Conservation (phyloP, 345 rosid genomes). For the Aegle marmelos region DNA sequence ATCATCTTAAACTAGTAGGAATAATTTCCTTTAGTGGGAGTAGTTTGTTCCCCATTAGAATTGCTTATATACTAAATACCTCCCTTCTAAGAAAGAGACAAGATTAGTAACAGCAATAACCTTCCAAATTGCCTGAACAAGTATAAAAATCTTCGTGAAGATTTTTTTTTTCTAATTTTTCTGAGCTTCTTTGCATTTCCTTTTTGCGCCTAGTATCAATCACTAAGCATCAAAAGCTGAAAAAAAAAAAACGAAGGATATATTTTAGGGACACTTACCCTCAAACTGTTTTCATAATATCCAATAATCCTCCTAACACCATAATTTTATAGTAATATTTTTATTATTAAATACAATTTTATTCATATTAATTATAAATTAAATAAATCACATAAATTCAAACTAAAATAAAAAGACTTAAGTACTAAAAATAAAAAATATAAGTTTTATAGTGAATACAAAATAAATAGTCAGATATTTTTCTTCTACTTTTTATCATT, state of each 20-base stretch:
- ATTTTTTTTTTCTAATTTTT: neutral
- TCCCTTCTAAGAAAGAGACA: neutral
- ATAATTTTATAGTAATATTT: too few species aligned
- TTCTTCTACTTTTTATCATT: too few species aligned
- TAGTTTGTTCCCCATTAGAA: constrained; percentile 15
- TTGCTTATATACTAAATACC: neutral
- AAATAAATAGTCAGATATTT: too few species aligned
- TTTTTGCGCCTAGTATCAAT: neutral
- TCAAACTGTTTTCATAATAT: too few species aligned
- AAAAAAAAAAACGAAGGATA: neutral
- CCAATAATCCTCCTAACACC: too few species aligned
- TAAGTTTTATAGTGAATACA: rapidly evolving
- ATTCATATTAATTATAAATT: too few species aligned
- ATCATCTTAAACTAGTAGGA: neutral
- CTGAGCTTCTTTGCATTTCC: neutral
- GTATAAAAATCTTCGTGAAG: constrained; percentile 2
- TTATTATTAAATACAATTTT: too few species aligned
- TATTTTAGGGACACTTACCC: too few species aligned
- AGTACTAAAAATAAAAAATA: too few species aligned
- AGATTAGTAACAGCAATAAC: neutral
- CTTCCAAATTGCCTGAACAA: neutral
- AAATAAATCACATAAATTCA: too few species aligned
- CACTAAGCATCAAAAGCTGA: neutral
- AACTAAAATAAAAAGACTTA: too few species aligned
- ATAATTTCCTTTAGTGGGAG: constrained; percentile 16